Evolutionary conservation across 805 yeast genomes (phyloP).

Genomic region (Brettanomyces nanus): DNA sequence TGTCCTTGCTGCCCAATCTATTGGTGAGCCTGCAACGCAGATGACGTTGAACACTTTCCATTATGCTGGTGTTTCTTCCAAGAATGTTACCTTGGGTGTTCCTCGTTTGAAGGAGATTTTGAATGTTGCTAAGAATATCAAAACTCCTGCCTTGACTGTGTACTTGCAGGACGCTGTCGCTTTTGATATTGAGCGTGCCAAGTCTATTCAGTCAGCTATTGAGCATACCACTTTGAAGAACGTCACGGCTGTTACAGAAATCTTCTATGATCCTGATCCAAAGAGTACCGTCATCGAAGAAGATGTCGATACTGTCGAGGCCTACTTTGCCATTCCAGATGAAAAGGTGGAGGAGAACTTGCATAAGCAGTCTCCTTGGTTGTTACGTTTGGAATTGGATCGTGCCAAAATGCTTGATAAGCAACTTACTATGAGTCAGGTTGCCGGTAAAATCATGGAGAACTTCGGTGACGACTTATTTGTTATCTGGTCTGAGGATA

Average conservation of each 20-base stretch:
- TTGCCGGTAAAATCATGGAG: slow-evolving; percentile 89
- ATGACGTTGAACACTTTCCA: slow-evolving; percentile 97
- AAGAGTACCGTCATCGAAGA: slow-evolving; percentile 93
- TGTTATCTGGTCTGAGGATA: slow-evolving; percentile 98
- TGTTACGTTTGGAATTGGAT: slow-evolving; percentile 90
- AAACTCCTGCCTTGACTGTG: slow-evolving; percentile 99
- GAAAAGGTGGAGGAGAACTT: slow-evolving; percentile 92
- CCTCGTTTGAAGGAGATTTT: slow-evolving; percentile 97
- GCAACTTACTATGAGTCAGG: slow-evolving; percentile 96
- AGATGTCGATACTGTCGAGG: slow-evolving; percentile 94
- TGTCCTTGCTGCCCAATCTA: slow-evolving; percentile 94
- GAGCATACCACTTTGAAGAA: slow-evolving; percentile 93
- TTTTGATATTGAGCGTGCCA: slow-evolving; percentile 86
- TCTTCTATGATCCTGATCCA: slow-evolving; percentile 97
- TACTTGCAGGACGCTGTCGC: slow-evolving; percentile 76
- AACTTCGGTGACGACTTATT: slow-evolving; percentile 92
- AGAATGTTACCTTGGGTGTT: slow-evolving; percentile 94
- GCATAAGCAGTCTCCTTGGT: slow-evolving; percentile 97
- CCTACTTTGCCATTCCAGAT: slow-evolving; percentile 95
- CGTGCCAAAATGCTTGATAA: slow-evolving; percentile 99
- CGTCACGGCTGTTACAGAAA: slow-evolving; percentile 96
- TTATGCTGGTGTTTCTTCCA: slow-evolving; percentile 95
- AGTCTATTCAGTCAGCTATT: slow-evolving; percentile 90
- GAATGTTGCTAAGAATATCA: slow-evolving; percentile 96
- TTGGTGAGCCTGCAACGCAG: slow-evolving; percentile 98